Percentiles rank a stretch among this genome's conserved stretches.
These are phyloP conservation scores for Botryobasidium botryosum DNA, from an alignment of 768 basidiomycete genomes.

Conservation along the genomic window DNA sequence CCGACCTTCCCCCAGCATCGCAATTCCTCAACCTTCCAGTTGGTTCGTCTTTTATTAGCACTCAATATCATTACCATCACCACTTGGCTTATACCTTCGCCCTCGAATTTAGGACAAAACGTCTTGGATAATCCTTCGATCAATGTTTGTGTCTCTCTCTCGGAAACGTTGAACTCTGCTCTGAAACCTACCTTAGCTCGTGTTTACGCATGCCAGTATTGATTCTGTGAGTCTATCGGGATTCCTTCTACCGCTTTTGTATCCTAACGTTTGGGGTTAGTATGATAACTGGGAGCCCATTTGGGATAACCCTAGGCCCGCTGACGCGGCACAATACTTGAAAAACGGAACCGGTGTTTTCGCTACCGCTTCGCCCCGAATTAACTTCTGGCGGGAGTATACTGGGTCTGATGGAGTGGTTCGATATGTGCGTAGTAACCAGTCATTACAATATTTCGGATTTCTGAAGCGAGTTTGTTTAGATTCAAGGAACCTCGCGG, in stretches of 20 bases:
- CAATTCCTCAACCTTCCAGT: conserved; percentile 45
- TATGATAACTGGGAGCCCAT: conserved; percentile 50
- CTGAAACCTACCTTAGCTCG: conserved; percentile 20
- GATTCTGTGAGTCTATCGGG: conserved; percentile 19
- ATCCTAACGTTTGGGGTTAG: conserved; percentile 17
- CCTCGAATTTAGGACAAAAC: too few relatives aligned
- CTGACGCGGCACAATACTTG: conserved; percentile 40
- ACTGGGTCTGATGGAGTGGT: conserved; percentile 28
- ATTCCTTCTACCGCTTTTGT: too few relatives aligned
- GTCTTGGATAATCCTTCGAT: conserved; percentile 48
- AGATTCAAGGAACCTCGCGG: conserved; percentile 47
- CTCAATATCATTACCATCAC: too few relatives aligned
- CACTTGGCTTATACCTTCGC: too few relatives aligned
- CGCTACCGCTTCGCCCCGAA: conserved; percentile 33
- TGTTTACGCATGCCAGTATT: conserved; percentile 45
- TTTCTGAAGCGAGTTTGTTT: too few relatives aligned
- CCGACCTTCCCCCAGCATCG: conserved; percentile 29
- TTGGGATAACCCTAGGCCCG: conserved; percentile 35
- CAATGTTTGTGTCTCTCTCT: conserved; percentile 21
- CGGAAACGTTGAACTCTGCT: not conserved
- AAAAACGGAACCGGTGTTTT: conserved; percentile 36
- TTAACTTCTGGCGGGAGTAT: conserved; percentile 46
- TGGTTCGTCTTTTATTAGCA: too few relatives aligned
- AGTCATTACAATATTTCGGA: too few relatives aligned
- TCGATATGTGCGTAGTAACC: conserved; percentile 27